Evolutionary conservation across 371 early-diverging fungal genomes (phyloP), one percentile per base, ranked within the genome.

Genomic region (Chytridiales sp.): DNA sequence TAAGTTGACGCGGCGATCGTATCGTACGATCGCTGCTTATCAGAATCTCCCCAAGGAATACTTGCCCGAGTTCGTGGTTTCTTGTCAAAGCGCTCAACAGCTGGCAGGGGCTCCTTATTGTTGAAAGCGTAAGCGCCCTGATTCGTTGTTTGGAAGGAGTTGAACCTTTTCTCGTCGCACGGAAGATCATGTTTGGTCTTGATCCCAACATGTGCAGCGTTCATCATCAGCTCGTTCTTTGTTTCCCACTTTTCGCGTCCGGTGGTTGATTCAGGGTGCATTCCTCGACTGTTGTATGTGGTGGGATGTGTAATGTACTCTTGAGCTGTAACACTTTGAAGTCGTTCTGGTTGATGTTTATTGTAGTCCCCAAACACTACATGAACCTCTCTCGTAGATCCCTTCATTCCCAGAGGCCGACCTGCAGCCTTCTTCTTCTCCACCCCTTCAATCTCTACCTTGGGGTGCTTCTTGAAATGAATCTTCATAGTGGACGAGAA

Each of bases 181-280:
- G 77, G 77, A 9, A 76, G 54, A 43, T 73, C 69, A 11, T 69
- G 58, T 3, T 67, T 60, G 30, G 76, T 76, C 40, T 64, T 59
- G 0, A 64, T 56, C 2, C 76, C 76, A 36, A 65, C 49, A 46
- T 76, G 77, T 1, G 77, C 74, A 1, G 71, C 58, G n/a, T 39
- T 48, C 48, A 67, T 65, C 51, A 65, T 54, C 5, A 65, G 46
- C 47, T 59, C 65, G 0, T 38, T 53, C 21, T 41, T 36, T 9
- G 59, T 24, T 29, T 46, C 42, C 64, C 64, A 64, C 3, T 27
- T 21, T 17, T 58, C 30, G 2, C 48, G 53, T 27, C 51, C 38
- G 9, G 34, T 26, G 13, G 44, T 46, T 8, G 44, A 21, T 24
- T 43, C 51, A 21, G 24, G 40, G 38, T 44, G 31, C 36, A 43